Evolutionary conservation across 352 stramenopile species (phyloP).

Genomic region (Phytophthora fragariae): DNA sequence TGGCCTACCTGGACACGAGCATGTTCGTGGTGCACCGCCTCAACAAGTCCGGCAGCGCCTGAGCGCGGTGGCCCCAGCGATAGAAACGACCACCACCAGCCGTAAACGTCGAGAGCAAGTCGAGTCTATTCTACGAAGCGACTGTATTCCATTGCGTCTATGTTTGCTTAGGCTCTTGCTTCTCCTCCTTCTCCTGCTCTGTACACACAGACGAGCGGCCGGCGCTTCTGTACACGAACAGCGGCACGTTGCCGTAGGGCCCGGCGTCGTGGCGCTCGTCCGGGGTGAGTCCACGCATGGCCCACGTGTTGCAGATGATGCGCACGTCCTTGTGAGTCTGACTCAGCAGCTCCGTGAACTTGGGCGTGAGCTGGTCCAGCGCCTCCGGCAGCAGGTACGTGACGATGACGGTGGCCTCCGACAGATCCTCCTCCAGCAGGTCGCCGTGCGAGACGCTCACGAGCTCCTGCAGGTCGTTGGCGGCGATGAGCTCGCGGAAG

Average conservation of each 20-base stretch:
- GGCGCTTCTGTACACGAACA: conserved; percentile 58
- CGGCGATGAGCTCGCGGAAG: conserved; percentile 46
- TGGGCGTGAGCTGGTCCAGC: conserved; percentile 48
- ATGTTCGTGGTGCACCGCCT: conserved; percentile 87
- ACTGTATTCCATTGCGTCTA: conserved; percentile 6
- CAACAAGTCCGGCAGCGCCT: conserved; percentile 70
- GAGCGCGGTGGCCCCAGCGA: conserved; percentile 1
- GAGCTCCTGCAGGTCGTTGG: conserved; percentile 47
- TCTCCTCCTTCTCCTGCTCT: conserved; percentile 2
- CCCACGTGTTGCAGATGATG: conserved; percentile 76
- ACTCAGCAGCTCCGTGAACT: conserved; percentile 47
- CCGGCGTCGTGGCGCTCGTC: conserved; percentile 47
- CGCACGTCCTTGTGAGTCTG: conserved; percentile 46
- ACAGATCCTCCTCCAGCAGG: conserved; percentile 59
- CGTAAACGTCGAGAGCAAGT: conserved; percentile 23
- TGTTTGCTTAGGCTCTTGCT: conserved; percentile 6
- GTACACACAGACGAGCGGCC: background rate
- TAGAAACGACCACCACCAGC: background rate
- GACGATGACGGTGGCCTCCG: conserved; percentile 61
- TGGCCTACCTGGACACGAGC: conserved; percentile 89
- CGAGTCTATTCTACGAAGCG: conserved; percentile 26
- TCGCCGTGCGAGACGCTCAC: conserved; percentile 61
- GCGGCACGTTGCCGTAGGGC: conserved; percentile 53
- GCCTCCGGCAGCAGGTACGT: conserved; percentile 67
- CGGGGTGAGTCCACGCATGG: conserved; percentile 44